phyloP scores from a whole-genome alignment of 1,284 basidiomycete species.

The Ganoderma meredithae region DNA sequence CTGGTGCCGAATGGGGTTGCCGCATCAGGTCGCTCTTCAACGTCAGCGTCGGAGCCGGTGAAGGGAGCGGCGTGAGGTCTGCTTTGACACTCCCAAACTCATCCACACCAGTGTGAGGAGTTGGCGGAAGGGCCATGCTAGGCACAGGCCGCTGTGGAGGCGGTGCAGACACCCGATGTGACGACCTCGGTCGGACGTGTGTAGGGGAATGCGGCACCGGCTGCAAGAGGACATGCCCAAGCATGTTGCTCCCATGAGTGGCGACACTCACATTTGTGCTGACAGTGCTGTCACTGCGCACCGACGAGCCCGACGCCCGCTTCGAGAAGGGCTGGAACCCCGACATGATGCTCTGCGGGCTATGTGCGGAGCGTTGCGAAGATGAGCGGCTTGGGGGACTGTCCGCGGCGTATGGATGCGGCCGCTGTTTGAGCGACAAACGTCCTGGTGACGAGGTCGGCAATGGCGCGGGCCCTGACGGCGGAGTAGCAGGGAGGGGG shows the following conservation, averaged over 20 bases:
- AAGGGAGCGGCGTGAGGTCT: slow-evolving; percentile 33
- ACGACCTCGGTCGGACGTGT: slow-evolving; percentile 39
- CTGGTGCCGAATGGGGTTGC: slow-evolving; percentile 35
- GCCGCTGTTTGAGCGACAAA: slow-evolving; percentile 30
- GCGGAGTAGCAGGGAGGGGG: slow-evolving; percentile 60
- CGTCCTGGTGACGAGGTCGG: slow-evolving; percentile 30
- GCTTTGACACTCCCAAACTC: slow-evolving; percentile 21
- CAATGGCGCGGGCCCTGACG: slow-evolving; percentile 31
- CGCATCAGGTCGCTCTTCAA: slow-evolving; percentile 29
- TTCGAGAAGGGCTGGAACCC: slow-evolving; percentile 57
- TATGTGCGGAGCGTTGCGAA: slow-evolving; percentile 50
- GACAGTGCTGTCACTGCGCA: slow-evolving; percentile 55
- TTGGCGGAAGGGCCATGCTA: slow-evolving; percentile 70
- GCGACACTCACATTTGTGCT: slow-evolving; percentile 50
- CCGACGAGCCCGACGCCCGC: slow-evolving; percentile 63
- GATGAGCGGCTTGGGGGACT: slow-evolving; percentile 51
- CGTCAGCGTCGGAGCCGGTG: slow-evolving; percentile 37
- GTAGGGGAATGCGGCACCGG: slow-evolving; percentile 18
- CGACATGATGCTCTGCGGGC: slow-evolving; percentile 56
- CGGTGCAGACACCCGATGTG: slow-evolving; percentile 65
- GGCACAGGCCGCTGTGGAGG: slow-evolving; percentile 76
- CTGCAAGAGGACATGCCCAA: slow-evolving; percentile 25
- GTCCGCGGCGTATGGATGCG: slow-evolving; percentile 47
- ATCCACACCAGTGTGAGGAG: slow-evolving; percentile 48
- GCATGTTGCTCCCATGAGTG: slow-evolving; percentile 30